A percentile compares a stretch with the other conserved stretches of the same genome.
These are phyloP conservation scores for Pseudocercospora vitis DNA, from an alignment of 2,329 filamentous ascomycete species.

Conservation along the genomic window DNA sequence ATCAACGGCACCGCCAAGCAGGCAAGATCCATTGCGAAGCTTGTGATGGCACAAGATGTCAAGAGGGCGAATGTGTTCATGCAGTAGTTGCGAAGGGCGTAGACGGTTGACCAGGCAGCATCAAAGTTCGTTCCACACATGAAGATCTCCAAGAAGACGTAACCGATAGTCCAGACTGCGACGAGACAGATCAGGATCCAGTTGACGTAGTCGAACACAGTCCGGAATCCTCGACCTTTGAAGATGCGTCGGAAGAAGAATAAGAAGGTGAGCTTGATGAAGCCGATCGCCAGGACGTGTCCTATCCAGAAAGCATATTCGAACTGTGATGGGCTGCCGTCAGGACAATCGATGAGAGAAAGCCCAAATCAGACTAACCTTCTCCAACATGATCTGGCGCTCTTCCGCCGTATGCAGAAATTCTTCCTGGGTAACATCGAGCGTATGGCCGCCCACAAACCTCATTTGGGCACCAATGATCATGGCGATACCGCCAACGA, in stretches of 20 bases:
- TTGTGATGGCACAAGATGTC: slow-evolving; percentile 13
- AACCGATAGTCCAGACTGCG: slow-evolving; percentile 17
- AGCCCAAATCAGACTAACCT: no score
- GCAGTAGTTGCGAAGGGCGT: slow-evolving; percentile 12
- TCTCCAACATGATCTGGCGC: slow-evolving; percentile 15
- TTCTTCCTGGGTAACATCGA: slow-evolving; percentile 8
- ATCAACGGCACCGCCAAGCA: slow-evolving; percentile 18
- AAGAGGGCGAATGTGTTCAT: slow-evolving; percentile 19
- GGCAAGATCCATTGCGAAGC: slow-evolving; percentile 16
- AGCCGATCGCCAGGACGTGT: slow-evolving; percentile 17
- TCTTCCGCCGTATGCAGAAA: slow-evolving; percentile 12
- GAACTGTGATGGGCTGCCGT: no score
- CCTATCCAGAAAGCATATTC: slow-evolving; percentile 25
- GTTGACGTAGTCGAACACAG: slow-evolving; percentile 19
- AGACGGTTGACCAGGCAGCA: slow-evolving; percentile 17
- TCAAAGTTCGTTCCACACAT: slow-evolving; percentile 17
- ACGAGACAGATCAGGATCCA: slow-evolving; percentile 18
- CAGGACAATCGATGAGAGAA: no score
- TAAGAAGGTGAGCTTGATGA: slow-evolving; percentile 22
- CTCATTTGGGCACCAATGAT: slow-evolving; percentile 14
- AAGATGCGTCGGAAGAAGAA: slow-evolving; percentile 24
- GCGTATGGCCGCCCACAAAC: slow-evolving; percentile 18
- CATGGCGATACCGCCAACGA: slow-evolving; percentile 17
- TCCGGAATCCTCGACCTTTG: slow-evolving; percentile 9
- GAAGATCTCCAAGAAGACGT: slow-evolving; percentile 17